Base-by-base conservation (phyloP, 163 green algal genomes). In the Coccomyxa subellipsoidea region DNA sequence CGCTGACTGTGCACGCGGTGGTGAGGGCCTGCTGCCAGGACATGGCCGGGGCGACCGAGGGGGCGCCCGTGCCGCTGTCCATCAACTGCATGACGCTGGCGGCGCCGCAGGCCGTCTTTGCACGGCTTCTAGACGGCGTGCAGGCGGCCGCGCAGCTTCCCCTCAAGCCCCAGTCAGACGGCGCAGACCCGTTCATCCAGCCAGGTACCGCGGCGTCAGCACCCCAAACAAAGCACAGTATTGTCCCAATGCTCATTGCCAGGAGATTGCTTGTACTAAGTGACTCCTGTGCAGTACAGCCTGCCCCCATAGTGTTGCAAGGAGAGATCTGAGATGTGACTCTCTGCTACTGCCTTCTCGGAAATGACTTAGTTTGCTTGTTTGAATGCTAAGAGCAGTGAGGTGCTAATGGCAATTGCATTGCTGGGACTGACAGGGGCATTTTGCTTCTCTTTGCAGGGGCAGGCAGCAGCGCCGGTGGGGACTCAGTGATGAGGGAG, bases 81-180 rank as follows among this genome's bases (percentile, higher is more conserved):
- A 88, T 94, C 77, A 94, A 93, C 81, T 94, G 91, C 86, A 93
- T 93, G 90, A 80, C 81, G 7, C 80, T 93, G 40, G 39, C 72
- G 4, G 66, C 85, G 21, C 73, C 88, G 0, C 40, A 80, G 37
- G 54, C 47, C 40, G 75, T 91, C 38, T 89, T 88, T 34, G 25
- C n/a, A 21, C 80, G 76, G 21, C 36, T 88, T 12, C 80, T 86
- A 12, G 59, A 86, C 25, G 83, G 85, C 0, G 54, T 89, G 32
- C 10, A 79, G 7, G 71, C 78, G 38, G 59, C 76, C 39, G n/a
- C 21, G 2, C 32, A 75, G 7, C 39, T 29, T 7, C 27, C 39
- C 47, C 47, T 59, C 3, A 59, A 59, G 40, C 23, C 29, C 4
- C 40, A 29, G 25, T 7, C 18, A 2, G 54, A 66, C 2, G 31